Conservation (phyloP, 495 filamentous ascomycete genomes). For the Lepraria neglecta region DNA sequence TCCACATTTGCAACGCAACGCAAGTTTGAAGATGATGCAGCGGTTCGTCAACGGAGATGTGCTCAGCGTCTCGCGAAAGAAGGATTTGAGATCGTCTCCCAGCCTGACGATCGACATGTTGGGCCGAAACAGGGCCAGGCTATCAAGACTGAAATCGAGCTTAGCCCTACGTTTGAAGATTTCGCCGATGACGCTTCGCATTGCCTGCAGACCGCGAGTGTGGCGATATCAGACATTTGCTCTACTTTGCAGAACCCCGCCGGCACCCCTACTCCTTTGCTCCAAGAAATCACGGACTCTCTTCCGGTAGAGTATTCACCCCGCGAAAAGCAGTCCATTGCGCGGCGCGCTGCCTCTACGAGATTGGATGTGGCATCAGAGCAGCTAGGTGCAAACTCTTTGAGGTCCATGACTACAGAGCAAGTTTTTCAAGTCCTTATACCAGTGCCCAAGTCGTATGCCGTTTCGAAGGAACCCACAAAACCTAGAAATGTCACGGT, state of each 20-base stretch:
- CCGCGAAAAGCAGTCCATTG: not conserved
- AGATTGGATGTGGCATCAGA: not conserved
- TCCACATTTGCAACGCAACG: not conserved
- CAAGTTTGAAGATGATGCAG: not conserved
- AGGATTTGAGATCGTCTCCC: not conserved
- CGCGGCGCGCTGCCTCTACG: not conserved
- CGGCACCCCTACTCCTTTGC: not conserved
- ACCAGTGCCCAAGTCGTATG: not conserved
- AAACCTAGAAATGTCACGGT: not conserved
- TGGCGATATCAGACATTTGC: not conserved
- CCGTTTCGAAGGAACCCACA: not conserved
- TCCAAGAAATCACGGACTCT: not conserved
- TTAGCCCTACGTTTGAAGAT: not conserved
- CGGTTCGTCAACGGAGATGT: not conserved
- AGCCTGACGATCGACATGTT: not conserved
- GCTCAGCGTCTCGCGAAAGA: not conserved
- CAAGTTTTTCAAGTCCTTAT: conserved; percentile 7
- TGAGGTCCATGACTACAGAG: not conserved
- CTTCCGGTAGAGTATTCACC: not conserved
- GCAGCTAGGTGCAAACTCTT: not conserved
- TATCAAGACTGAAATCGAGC: not conserved
- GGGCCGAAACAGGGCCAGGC: not conserved
- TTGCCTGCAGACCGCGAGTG: not conserved
- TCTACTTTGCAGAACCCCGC: not conserved
- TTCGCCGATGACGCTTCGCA: not conserved